These are phyloP conservation scores for Starmerella kuoi DNA, from an alignment of 805 yeast species.

Conservation along the genomic window DNA sequence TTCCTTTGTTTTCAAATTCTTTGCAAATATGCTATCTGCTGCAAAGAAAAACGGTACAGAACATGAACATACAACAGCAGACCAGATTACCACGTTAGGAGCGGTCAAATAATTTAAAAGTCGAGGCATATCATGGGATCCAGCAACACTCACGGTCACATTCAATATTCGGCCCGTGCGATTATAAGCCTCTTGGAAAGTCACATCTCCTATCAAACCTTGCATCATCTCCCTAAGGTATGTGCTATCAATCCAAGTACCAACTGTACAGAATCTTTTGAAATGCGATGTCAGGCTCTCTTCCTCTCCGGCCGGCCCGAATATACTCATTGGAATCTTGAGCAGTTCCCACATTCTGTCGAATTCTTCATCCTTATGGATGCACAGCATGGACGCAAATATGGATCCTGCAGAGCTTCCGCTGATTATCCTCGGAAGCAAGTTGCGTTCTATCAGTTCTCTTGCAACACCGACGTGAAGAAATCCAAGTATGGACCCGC, in stretches of 20 bases:
- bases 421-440: conserved; percentile 76
- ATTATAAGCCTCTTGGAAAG: conserved; percentile 89
- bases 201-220: conserved; percentile 71
- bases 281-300: conserved; percentile 42
- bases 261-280: conserved; percentile 60
- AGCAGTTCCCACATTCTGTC: conserved; percentile 41
- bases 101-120: conserved; percentile 81
- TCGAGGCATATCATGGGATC: conserved; percentile 82
- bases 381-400: conserved; percentile 77
- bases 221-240: conserved; percentile 64
- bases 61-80: conserved; percentile 88
- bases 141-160: conserved; percentile 85
- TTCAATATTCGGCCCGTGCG: conserved; percentile 88
- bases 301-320: conserved; percentile 42
- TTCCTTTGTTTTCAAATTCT: conserved; percentile 58
- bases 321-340: conserved; percentile 42
- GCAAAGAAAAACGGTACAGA: conserved; percentile 87
- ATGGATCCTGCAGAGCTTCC: conserved; percentile 97
- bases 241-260: conserved; percentile 75
- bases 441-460: conserved; percentile 57
- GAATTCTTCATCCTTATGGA: conserved; percentile 60
- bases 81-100: conserved; percentile 80
- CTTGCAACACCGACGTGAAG: conserved; percentile 86
- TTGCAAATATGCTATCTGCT: conserved; percentile 73
- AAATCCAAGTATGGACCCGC: conserved; percentile 90